A percentile compares a stretch with the other conserved stretches of the same genome.
Conservation (phyloP, 352 stramenopile species). For the Globisporangium camurandrum region DNA sequence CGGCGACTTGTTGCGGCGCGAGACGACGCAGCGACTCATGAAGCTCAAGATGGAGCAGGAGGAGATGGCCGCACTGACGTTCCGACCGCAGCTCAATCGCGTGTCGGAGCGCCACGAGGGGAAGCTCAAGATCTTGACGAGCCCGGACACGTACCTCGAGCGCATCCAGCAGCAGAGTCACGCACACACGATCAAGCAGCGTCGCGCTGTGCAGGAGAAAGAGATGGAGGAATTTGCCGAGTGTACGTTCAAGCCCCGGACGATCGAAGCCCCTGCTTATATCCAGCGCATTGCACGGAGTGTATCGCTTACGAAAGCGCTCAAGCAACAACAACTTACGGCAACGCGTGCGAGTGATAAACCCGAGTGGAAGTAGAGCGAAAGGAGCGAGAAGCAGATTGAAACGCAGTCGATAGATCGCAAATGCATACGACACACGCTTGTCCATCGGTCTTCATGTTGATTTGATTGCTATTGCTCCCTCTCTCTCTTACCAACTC, state of each 20-base stretch:
- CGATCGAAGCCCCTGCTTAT: slow-evolving; percentile 76
- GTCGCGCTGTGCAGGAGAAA: slow-evolving; percentile 68
- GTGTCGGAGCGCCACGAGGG: slow-evolving; percentile 58
- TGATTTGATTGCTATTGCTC: too few relatives aligned
- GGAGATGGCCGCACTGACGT: slow-evolving; percentile 76
- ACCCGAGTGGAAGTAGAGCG: slow-evolving; percentile 54
- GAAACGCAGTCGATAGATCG: not conserved
- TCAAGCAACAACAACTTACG: slow-evolving; percentile 51
- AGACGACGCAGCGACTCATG: slow-evolving; percentile 75
- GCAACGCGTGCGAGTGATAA: slow-evolving; percentile 33
- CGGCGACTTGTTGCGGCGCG: slow-evolving; percentile 60
- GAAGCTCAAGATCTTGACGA: slow-evolving; percentile 72
- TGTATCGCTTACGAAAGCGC: slow-evolving; percentile 58
- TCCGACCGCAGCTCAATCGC: slow-evolving; percentile 67
- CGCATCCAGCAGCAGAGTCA: slow-evolving; percentile 75
- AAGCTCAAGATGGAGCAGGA: slow-evolving; percentile 86
- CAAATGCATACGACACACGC: slow-evolving; percentile 7
- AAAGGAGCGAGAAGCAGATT: not conserved
- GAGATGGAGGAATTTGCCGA: slow-evolving; percentile 78
- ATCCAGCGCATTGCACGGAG: slow-evolving; percentile 78
- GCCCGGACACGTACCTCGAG: slow-evolving; percentile 74
- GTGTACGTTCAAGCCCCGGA: slow-evolving; percentile 81
- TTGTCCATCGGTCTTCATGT: too few relatives aligned
- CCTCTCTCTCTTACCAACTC: too few relatives aligned
- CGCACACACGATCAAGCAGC: slow-evolving; percentile 61